Percentiles rank a stretch among this genome's conserved stretches.
These are phyloP conservation scores for Lenwebbia sp. DNA, from an alignment of 345 rosid genomes.

Conservation along the genomic window DNA sequence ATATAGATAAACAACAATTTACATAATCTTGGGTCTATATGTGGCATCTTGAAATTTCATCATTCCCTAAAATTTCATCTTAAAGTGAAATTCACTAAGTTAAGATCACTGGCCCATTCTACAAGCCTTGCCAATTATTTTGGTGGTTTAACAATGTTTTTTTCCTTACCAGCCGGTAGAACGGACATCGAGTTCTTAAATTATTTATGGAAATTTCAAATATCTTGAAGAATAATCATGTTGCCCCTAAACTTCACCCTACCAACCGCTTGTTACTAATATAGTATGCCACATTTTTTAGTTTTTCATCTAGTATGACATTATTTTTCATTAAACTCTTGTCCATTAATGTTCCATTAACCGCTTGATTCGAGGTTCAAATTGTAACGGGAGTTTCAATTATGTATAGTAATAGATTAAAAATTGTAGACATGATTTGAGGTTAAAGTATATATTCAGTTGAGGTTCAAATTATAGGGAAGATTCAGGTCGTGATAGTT, in stretches of 20 bases:
- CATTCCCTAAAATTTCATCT: too few relatives aligned
- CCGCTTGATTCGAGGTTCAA: too few relatives aligned
- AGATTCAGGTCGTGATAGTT: neutral
- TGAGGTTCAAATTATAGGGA: neutral
- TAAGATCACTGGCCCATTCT: neutral
- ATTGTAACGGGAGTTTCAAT: too few relatives aligned
- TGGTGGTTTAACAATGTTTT: neutral
- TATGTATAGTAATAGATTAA: too few relatives aligned
- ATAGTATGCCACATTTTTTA: neutral
- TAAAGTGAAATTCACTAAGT: neutral
- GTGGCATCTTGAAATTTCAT: too few relatives aligned
- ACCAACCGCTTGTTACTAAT: neutral
- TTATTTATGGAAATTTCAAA: neutral
- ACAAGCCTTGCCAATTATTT: neutral
- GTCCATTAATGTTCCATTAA: neutral
- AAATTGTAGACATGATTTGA: too few relatives aligned
- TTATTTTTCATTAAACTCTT: neutral
- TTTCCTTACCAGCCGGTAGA: neutral
- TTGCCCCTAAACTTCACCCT: neutral
- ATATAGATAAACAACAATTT: too few relatives aligned
- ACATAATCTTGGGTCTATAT: too few relatives aligned
- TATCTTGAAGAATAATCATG: neutral
- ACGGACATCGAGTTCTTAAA: neutral
- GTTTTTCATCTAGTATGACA: neutral
- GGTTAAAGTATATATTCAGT: neutral